phyloP scores from a whole-genome alignment of 2,329 filamentous ascomycete species.

The Chaetomium olivaceum region DNA sequence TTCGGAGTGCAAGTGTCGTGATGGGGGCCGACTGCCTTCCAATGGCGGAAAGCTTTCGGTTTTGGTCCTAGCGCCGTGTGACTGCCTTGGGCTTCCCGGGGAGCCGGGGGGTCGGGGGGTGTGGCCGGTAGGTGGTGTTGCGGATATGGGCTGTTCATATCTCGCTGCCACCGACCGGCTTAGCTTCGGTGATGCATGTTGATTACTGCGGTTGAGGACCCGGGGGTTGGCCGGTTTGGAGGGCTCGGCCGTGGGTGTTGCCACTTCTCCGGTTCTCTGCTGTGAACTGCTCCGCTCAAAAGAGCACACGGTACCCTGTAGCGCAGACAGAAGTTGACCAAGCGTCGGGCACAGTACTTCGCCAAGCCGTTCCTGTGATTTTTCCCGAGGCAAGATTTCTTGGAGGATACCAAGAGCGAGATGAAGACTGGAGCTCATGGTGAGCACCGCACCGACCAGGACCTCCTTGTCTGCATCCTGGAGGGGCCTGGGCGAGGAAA shows the following conservation, averaged over 20 bases:
- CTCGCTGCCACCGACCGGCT: neutral
- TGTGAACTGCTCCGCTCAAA: slow-evolving; percentile 10
- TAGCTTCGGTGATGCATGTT: neutral
- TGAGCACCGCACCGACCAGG: slow-evolving; percentile 31
- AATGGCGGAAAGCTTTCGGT: slow-evolving; percentile 6
- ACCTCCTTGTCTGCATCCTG: slow-evolving; percentile 31
- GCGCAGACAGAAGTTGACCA: slow-evolving; percentile 26
- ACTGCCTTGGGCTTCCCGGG: neutral
- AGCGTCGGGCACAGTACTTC: slow-evolving; percentile 33
- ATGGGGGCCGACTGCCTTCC: neutral
- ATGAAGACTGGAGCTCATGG: slow-evolving; percentile 31
- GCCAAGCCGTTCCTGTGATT: slow-evolving; percentile 31
- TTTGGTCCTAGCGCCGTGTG: neutral
- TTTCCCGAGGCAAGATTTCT: slow-evolving; percentile 31
- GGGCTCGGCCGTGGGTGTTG: neutral
- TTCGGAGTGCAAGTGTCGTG: neutral
- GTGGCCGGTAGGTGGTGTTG: neutral
- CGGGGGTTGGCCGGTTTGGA: neutral
- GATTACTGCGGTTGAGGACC: too few relatives aligned
- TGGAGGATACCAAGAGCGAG: slow-evolving; percentile 31
- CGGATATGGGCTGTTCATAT: neutral
- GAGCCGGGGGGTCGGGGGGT: neutral
- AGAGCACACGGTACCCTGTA: slow-evolving; percentile 25
- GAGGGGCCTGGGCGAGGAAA: slow-evolving; percentile 26
- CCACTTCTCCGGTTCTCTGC: neutral